Evolutionary conservation across 257 asterid species (phyloP).

Genomic region (Henckelia pumila): DNA sequence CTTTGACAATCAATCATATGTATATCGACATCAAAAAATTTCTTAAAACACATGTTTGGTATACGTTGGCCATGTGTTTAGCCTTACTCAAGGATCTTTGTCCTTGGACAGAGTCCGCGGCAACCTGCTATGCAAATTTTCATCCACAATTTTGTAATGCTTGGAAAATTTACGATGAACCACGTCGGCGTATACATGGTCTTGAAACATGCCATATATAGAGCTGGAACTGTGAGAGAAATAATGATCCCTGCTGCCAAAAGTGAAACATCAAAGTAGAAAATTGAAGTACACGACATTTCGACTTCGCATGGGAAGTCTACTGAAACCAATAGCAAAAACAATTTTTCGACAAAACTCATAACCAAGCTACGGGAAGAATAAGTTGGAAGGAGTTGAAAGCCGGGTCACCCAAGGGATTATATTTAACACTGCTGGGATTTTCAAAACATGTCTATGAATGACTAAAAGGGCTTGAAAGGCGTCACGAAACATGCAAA

Average conservation of each 20-base stretch:
- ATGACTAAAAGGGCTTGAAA: too few relatives aligned
- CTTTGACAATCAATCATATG: not conserved
- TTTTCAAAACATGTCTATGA: too few relatives aligned
- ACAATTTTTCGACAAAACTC: not conserved
- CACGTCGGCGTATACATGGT: constrained; percentile 53
- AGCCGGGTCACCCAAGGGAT: not conserved
- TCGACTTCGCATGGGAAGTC: not conserved
- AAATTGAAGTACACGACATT: not conserved
- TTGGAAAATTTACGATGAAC: constrained; percentile 64
- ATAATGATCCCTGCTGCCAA: constrained; percentile 60
- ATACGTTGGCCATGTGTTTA: not conserved
- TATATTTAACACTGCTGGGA: too few relatives aligned
- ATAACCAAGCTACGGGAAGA: not conserved
- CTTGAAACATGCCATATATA: constrained; percentile 66
- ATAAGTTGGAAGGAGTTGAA: not conserved
- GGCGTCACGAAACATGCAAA: too few relatives aligned
- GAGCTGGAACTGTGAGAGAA: constrained; percentile 71
- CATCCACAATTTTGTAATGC: constrained; percentile 83
- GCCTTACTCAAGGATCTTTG: constrained; percentile 48
- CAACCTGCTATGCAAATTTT: constrained; percentile 62
- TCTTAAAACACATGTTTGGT: not conserved
- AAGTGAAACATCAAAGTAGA: constrained; percentile 12
- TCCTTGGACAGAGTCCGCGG: constrained; percentile 56
- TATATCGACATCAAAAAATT: not conserved
- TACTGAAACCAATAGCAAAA: not conserved